Evolutionary conservation across 306 rosid species (phyloP), one percentile per base, ranked within the genome.

Genomic region (Mucuna pruriens): DNA sequence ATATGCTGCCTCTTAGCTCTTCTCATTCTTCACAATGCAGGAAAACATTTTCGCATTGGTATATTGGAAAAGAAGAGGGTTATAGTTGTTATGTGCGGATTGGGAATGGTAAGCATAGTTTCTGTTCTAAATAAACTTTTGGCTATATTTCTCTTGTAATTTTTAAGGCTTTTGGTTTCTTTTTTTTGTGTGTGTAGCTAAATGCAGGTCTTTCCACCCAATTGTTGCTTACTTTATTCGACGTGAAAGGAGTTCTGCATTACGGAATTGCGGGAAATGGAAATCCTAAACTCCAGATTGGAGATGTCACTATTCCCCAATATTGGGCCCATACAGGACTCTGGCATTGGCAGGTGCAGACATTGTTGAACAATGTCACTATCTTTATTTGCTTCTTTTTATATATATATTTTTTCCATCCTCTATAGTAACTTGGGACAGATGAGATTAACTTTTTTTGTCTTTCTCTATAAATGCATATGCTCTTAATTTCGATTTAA

Each of bases 321-420:
- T 86, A 58, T 64, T 90, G 96, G 97, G 94, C 96, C 7, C 98
- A 94, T n/a, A 82, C 89, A 7, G 96, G 94, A 55, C 93, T 87
- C 16, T 92, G 96, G 97, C 87, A 88, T 78, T 92, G 96, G 98
- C 96, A 94, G 98, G 94, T 93, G n/a, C n/a, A n/a, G n/a, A n/a
- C n/a, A n/a, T n/a, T 0, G 4, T 55, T 9, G 0, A 0, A 55
- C 22, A 19, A 7, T 22, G 62, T 55, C 3, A 20, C 22, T 1
- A 9, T 16, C 23, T 49, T 49, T 49, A n/a, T 49, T 49, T 49
- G 23, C 23, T n/a, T 51, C 7, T 51, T 51, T 1, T 51, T 23
- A 51, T 1, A 46, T n/a, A n/a, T n/a, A n/a, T n/a, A n/a, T n/a
- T n/a, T n/a, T 15, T 46, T 46, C n/a, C 52, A 13, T 46, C 52